Percentiles rank a stretch among this genome's conserved stretches.
phyloP scores from a whole-genome alignment of 768 basidiomycete species.

The Boletus eberwhitei region DNA sequence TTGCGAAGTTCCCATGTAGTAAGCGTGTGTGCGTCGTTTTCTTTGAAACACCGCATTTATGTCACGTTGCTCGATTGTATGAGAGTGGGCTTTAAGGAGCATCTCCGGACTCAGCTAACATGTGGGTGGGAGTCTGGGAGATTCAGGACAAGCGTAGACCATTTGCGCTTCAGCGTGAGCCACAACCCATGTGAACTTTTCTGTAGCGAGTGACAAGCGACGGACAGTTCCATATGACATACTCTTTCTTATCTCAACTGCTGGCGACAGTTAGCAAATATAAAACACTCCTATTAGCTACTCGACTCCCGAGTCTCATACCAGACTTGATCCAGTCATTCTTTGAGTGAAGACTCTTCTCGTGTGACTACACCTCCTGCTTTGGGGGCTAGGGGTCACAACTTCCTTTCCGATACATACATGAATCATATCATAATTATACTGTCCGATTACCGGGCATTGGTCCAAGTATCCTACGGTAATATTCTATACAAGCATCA shows the following conservation, averaged over 20 bases:
- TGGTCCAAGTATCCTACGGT: too few species aligned
- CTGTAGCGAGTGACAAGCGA: too few species aligned
- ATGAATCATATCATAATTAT: too few species aligned
- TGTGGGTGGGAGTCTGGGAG: not conserved
- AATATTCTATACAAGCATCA: constrained; percentile 9
- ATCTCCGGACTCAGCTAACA: not conserved
- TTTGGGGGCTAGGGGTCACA: not conserved
- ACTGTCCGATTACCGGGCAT: not conserved
- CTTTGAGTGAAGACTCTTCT: too few species aligned
- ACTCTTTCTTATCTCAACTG: too few species aligned
- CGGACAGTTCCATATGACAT: too few species aligned
- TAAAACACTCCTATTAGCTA: too few species aligned
- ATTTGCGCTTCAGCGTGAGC: not conserved
- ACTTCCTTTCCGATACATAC: not conserved
- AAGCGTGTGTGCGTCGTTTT: not conserved
- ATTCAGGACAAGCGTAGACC: too few species aligned
- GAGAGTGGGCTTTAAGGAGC: not conserved
- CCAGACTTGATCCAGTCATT: too few species aligned
- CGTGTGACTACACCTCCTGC: too few species aligned
- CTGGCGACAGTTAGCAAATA: too few species aligned
- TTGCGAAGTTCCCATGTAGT: constrained; percentile 4
- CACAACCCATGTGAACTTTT: not conserved
- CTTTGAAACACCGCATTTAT: constrained; percentile 1
- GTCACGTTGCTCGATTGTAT: not conserved
- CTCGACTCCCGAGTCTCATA: too few species aligned